Evolutionary conservation across 2,329 filamentous ascomycete species (phyloP), one percentile per base, ranked within the genome.

Genomic region (Phyllosticta citrichinensis): DNA sequence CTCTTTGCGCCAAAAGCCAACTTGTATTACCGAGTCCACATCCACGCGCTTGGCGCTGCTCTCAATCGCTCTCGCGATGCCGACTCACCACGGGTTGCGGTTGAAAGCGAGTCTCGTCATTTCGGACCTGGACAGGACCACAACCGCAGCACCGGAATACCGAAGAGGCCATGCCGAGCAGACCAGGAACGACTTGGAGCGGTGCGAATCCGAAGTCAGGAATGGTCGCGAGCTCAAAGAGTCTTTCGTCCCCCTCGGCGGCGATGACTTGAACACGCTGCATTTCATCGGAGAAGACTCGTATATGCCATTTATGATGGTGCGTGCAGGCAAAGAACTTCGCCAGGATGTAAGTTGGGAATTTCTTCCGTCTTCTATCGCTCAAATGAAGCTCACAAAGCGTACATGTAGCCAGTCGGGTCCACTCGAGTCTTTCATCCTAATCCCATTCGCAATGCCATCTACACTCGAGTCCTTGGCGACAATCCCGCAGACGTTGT

Each of bases 271-370:
- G 11, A 62, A 61, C n/a, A 54, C 68, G 69, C 58, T 74, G 67
- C 67, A 63, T 73, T 6, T 52, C 8, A 54, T 61, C 12, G 59
- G 50, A 24, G 25, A 50, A 3, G 54, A 53, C 2, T 47, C 54
- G 8, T 59, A 65, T 58, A 67, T 66, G 54, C 71, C 70, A 8
- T 74, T 73, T 57, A 65, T 71, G 63, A 70, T 73, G 55, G 68
- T 67, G 0, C 66, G 69, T n/a, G 67, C 63, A 3, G 62, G 65
- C 19, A 56, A 57, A 14, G 62, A 66, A 9, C 50, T 65, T 6
- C 63, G 63, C 27, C 62, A 62, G 33, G 40, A 55, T 5, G 58
- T 60, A 56, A 52, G 58, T 56, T 8, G 17, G 14, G 6, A 17
- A 6, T 6, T 11, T 20, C 27, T 17, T 24, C n/a, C 27, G 12